Evolutionary conservation across 441 rosid genomes (phyloP).

Genomic region (Gossypium trilobum): DNA sequence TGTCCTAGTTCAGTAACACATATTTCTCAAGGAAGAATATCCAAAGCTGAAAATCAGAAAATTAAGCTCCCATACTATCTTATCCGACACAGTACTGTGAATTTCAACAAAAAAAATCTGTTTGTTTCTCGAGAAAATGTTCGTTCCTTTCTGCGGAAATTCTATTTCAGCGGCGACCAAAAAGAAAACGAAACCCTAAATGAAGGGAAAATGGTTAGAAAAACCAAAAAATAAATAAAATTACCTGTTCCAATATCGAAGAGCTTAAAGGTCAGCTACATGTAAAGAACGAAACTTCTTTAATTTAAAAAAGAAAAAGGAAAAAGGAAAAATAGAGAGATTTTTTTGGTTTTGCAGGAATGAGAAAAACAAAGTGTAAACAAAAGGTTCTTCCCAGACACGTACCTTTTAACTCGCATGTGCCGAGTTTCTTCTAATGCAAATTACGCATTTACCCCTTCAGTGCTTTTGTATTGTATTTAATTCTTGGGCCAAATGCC

Average conservation of each 20-base stretch:
- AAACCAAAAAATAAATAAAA: not conserved
- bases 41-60: not conserved
- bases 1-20: not conserved
- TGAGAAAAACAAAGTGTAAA: not conserved
- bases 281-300: not conserved
- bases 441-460: not conserved
- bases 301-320: not conserved
- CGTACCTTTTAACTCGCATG: not conserved
- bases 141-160: not conserved
- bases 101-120: not conserved
- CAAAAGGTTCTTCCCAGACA: not conserved
- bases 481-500: not conserved
- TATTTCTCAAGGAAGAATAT: not conserved
- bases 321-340: not conserved
- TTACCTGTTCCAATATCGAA: conserved; percentile 13
- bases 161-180: not conserved
- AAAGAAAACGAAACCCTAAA: not conserved
- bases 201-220: not conserved
- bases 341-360: not conserved
- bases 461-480: not conserved
- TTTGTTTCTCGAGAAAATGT: not conserved
- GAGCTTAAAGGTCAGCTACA: conserved; percentile 9
- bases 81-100: not conserved
- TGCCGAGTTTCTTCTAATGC: not conserved
- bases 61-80: not conserved